Conservation (phyloP, 2,329 filamentous ascomycete genomes). For the Tolypocladium nubicola region DNA sequence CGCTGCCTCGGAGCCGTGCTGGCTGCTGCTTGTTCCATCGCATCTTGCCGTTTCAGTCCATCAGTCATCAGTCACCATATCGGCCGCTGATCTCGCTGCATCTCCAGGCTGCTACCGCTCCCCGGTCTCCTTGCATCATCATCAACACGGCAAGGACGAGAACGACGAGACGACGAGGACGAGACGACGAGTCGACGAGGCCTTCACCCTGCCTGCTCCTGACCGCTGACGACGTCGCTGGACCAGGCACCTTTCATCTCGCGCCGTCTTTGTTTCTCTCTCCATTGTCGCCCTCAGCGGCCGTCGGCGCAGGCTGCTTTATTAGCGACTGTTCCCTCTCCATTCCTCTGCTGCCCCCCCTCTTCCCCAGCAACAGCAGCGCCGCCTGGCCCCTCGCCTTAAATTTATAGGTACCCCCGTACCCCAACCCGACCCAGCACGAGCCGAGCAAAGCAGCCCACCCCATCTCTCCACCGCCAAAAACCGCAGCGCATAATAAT, state of each 20-base stretch:
- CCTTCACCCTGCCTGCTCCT: not conserved
- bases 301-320: not conserved
- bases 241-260: not conserved
- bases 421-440: not conserved
- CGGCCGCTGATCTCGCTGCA: not conserved
- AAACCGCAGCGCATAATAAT: not conserved
- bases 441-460: not conserved
- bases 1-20: slow-evolving; percentile 1
- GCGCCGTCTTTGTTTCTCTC: not conserved
- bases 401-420: not conserved
- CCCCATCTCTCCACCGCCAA: slow-evolving; percentile 1
- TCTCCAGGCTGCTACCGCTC: not conserved
- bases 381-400: not conserved
- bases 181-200: not conserved
- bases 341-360: not conserved
- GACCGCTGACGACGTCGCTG: not conserved
- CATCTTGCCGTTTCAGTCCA: not conserved
- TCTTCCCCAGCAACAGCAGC: not conserved
- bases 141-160: not conserved
- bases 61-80: not conserved
- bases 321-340: not conserved
- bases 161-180: not conserved
- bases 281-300: not conserved
- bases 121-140: not conserved
- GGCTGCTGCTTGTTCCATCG: not conserved